Conservation (phyloP, 352 stramenopile species). For the Phytophthora cactorum region DNA sequence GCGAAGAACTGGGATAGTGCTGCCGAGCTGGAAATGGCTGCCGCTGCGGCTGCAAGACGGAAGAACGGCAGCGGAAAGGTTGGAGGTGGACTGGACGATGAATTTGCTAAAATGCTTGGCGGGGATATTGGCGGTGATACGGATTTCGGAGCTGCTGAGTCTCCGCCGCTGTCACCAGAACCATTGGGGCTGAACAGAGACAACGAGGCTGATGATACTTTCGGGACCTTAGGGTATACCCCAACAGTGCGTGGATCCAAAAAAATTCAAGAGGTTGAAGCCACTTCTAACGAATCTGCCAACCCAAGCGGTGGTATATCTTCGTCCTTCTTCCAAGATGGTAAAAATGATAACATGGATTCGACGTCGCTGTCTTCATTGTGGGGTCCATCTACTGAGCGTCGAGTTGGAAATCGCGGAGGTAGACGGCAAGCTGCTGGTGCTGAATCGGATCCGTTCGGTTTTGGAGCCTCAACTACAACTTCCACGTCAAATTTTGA, state of each 20-base stretch:
- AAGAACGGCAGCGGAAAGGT: constrained; percentile 45
- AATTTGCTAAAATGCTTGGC: constrained; percentile 71
- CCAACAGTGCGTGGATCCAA: constrained; percentile 19
- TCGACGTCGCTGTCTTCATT: constrained; percentile 36
- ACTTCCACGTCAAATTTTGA: constrained; percentile 32
- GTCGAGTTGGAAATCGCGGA: constrained; percentile 31
- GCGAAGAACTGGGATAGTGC: constrained; percentile 36
- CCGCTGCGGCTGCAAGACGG: constrained; percentile 33
- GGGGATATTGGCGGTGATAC: constrained; percentile 8
- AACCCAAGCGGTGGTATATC: constrained; percentile 19
- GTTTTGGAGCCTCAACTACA: constrained; percentile 10
- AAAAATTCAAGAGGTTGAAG: constrained; percentile 9
- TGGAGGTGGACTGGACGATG: constrained; percentile 46
- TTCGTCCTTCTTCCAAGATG: constrained; percentile 47
- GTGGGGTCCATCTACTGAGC: constrained; percentile 26
- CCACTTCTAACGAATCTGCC: constrained; percentile 2
- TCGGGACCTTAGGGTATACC: constrained; percentile 23
- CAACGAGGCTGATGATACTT: constrained; percentile 9
- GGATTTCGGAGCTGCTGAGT: constrained; percentile 8
- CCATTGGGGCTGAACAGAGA: constrained; percentile 27
- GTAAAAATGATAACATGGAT: constrained; percentile 12
- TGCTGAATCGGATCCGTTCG: constrained; percentile 22
- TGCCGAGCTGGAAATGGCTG: constrained; percentile 34
- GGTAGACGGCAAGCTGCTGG: constrained; percentile 19
- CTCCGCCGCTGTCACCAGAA: constrained; percentile 18